Evolutionary conservation across 495 filamentous ascomycete genomes (phyloP).

Genomic region (Penicillium longicatenatum): DNA sequence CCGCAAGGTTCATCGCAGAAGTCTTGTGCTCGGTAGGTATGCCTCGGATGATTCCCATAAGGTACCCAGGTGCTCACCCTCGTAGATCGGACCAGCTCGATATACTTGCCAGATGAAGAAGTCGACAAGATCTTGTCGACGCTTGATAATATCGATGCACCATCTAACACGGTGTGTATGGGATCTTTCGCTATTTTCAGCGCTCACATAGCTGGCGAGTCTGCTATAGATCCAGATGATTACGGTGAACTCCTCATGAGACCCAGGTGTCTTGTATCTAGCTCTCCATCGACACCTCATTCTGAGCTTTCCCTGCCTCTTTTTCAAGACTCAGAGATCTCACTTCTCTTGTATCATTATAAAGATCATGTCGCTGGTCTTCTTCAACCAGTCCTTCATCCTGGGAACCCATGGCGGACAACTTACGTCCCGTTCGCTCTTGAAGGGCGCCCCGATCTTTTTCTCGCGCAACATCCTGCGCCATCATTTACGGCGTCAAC

Average conservation of each 20-base stretch:
- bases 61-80: neutral
- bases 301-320: slow-evolving; percentile 4
- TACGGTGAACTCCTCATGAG: neutral
- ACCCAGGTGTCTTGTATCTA: neutral
- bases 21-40: slow-evolving; percentile 7
- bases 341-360: slow-evolving; percentile 17
- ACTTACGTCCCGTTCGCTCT: slow-evolving; percentile 15
- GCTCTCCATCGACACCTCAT: neutral
- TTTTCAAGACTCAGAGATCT: slow-evolving; percentile 4
- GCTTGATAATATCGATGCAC: neutral
- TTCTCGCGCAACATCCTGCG: neutral
- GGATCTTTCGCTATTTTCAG: slow-evolving; percentile 12
- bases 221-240: neutral
- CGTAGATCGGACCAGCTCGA: slow-evolving; percentile 9
- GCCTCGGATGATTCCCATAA: neutral
- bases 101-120: slow-evolving; percentile 5
- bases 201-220: neutral
- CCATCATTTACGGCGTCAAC: slow-evolving; percentile 8
- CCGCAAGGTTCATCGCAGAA: slow-evolving; percentile 2
- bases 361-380: slow-evolving; percentile 17
- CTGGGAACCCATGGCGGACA: slow-evolving; percentile 16
- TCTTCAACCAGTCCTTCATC: slow-evolving; percentile 14
- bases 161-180: slow-evolving; percentile 1
- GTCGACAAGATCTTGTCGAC: slow-evolving; percentile 7
- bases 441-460: slow-evolving; percentile 9